Evolutionary conservation across 2,329 filamentous ascomycete species (phyloP), one percentile per base, ranked within the genome.

Genomic region (Penicillium expansum): DNA sequence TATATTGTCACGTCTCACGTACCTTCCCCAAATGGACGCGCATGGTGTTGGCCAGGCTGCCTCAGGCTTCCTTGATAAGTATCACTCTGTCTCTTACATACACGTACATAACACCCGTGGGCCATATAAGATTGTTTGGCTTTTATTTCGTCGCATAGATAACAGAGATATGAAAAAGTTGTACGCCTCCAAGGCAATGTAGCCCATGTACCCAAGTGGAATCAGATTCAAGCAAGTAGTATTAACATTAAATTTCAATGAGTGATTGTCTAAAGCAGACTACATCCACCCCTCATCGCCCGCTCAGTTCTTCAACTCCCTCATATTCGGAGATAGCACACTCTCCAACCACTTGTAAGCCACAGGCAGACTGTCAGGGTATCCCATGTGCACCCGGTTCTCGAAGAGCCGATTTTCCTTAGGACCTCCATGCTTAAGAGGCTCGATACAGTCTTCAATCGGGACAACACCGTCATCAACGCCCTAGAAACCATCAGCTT

Each of bases 321-420:
- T 42, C 37, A 24, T 47, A 41, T 55, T 60, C 3, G 55, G 59
- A 18, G 62, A 62, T 9, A 71, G 45, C 24, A 71, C 62, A 20
- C 65, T 64, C 55, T 76, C 73, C 51, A 76, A 60, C 71, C 71
- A 77, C 53, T 69, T 70, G 55, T 76, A 71, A 14, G 74, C 70
- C 24, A 74, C 69, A 8, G 68, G 68, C 51, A 77, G 67, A 44
- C 71, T 76, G 42, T 74, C 62, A 0, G 86, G 86, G 67, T 89
- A 89, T 13, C 86, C 86, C 86, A 88, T 89, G 64, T 89, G 86
- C 60, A 86, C 68, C 32, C 83, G 75, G 0, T 82, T 82, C 0
- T 80, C 74, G 59, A 87, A 86, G 72, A 88, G 78, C 24, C 86
- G 78, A 11, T 79, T 84, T 71, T 88, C 86, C 74, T 89, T 89